Conservation (phyloP, 805 yeast genomes). For the Saccharomycopsis selenospora region DNA sequence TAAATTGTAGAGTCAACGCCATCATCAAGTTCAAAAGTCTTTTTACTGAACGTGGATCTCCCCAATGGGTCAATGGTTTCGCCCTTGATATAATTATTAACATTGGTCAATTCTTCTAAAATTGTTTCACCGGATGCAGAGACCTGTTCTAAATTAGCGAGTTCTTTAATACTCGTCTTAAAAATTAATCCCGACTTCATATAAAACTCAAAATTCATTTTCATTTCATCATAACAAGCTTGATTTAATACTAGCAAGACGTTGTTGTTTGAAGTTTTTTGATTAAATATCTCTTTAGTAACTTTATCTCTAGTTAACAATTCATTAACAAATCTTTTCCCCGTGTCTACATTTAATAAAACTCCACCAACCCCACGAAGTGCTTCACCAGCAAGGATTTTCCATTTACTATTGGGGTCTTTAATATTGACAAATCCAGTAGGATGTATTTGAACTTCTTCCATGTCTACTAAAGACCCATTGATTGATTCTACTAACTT, state of each 20-base stretch:
- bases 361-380: conserved; percentile 55
- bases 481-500: conserved; percentile 39
- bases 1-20: conserved; percentile 29
- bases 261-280: conserved; percentile 27
- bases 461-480: conserved; percentile 49
- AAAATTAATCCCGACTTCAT: conserved; percentile 32
- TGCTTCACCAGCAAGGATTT: conserved; percentile 54
- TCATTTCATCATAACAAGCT: conserved; percentile 38
- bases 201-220: conserved; percentile 47
- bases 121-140: conserved; percentile 25
- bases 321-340: conserved; percentile 48
- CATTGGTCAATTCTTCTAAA: conserved; percentile 22
- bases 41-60: conserved; percentile 29
- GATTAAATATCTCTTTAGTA: conserved; percentile 34
- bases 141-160: conserved; percentile 25
- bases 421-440: conserved; percentile 49
- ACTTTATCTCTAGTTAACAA: conserved; percentile 47
- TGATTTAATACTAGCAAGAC: conserved; percentile 36
- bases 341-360: conserved; percentile 37
- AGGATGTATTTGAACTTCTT: conserved; percentile 54
- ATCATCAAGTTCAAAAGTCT: conserved; percentile 15
- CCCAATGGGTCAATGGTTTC: conserved; percentile 29
- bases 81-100: conserved; percentile 22
- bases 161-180: conserved; percentile 28
- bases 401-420: conserved; percentile 37